Base-by-base conservation (phyloP, 2,329 filamentous ascomycete species). In the Xenosphaeropsis pyriputrescens region DNA sequence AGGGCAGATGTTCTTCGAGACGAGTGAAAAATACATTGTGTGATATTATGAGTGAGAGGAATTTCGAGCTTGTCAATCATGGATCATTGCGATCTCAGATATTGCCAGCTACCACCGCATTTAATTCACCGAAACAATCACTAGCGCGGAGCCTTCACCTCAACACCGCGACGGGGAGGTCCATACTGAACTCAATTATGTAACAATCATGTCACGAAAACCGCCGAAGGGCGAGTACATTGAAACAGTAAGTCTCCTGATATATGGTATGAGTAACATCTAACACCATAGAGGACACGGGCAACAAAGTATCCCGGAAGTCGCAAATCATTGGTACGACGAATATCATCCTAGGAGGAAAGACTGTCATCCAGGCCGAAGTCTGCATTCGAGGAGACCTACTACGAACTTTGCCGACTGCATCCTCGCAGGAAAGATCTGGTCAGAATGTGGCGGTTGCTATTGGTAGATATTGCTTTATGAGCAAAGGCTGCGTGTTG, bases 321-420 rank as follows among this genome's bases (percentile, higher is more conserved):
- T 84, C 85, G 44, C 79, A 81, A 55, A 85, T 98, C 49, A 83
- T 93, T 53, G 91, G 91, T 51, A 95, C 89, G 16, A 86, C 93
- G 50, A 93, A 96, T 62, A 96, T 98, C 61, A 94, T 94, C 60
- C 80, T 98, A 2, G 91, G 86, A 49, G 91, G 91, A 45, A 93
- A 85, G 61, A 93, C 88, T 1, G 85, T 96, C 44, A 93, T 98
- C 54, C 86, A 94, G 68, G 81, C 86, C 44, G 88, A 94, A 54
- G 89, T 86, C 50, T 86, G 91, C 60, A 85, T 98, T 54, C 80
- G 91, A 35, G 91, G 89, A 33, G 91, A 98, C 54, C 73, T 98
- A 14, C 71, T 80, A 32, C 73, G 67, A 38, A 75, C 68, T 6
- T 65, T 61, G 7, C 62, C 66, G 2, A 53, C 65, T 2, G 57